These are phyloP conservation scores for Naegleria lovaniensis DNA, from an alignment of 208 protist species.

Conservation along the genomic window DNA sequence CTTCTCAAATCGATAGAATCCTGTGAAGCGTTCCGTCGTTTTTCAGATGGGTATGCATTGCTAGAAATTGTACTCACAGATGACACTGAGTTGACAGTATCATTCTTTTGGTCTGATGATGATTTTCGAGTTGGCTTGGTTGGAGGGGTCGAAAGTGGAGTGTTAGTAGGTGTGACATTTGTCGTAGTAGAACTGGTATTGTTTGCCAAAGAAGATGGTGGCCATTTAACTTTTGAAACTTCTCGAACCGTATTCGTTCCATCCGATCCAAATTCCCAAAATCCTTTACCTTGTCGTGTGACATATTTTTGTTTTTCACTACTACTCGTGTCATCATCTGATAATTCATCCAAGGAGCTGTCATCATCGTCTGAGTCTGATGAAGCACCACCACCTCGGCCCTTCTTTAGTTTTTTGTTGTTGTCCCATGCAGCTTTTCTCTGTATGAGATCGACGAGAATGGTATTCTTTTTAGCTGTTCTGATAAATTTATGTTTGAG, in stretches of 20 bases:
- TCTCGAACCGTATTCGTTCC: background rate
- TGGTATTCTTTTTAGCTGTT: constrained; percentile 44
- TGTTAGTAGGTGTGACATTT: background rate
- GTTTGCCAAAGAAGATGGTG: no score
- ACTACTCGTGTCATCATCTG: background rate
- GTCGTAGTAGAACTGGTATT: no score
- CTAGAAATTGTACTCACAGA: background rate
- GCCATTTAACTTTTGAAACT: background rate
- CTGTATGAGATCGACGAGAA: constrained; percentile 58
- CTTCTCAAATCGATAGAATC: background rate
- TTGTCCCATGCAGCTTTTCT: constrained; percentile 27
- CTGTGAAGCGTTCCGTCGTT: background rate
- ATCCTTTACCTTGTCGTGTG: background rate
- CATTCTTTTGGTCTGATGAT: background rate
- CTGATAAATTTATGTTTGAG: constrained; percentile 66
- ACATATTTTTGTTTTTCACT: no score
- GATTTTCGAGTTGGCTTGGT: background rate
- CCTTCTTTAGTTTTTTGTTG: background rate
- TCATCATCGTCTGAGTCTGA: background rate
- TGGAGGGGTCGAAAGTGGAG: background rate
- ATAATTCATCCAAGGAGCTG: background rate
- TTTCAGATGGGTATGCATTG: background rate
- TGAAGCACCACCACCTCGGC: background rate
- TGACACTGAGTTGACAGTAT: background rate
- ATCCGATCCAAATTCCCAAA: background rate